Conservation (phyloP, 441 rosid species). For the Omphalea diandra region DNA sequence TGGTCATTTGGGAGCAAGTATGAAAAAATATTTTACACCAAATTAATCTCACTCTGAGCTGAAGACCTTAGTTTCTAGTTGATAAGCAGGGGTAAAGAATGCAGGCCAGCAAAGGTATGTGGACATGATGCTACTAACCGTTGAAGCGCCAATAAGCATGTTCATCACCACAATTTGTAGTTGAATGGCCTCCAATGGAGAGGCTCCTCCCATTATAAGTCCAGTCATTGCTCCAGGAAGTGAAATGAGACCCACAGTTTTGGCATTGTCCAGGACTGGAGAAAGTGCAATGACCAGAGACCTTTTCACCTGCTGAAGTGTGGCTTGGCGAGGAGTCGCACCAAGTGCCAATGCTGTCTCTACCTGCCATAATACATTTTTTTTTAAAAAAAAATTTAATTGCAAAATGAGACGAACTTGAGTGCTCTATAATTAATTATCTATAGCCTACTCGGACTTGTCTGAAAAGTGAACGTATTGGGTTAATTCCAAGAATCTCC, state of each 20-base stretch:
- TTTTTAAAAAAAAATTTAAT: too few species aligned
- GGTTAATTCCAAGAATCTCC: too few species aligned
- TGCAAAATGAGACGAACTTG: too few species aligned
- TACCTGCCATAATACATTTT: too few species aligned
- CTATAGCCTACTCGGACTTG: too few species aligned
- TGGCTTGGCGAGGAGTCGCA: conserved; percentile 84
- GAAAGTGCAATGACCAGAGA: conserved; percentile 74
- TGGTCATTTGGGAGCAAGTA: too few species aligned
- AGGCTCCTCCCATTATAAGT: conserved; percentile 93
- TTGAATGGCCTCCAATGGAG: conserved; percentile 86
- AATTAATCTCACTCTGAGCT: conserved; percentile 26
- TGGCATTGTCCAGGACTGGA: conserved; percentile 83
- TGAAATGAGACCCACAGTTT: conserved; percentile 83
- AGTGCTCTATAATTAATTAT: too few species aligned
- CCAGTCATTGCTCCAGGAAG: conserved; percentile 97
- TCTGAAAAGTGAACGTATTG: too few species aligned
- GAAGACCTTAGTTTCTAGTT: conserved; percentile 61
- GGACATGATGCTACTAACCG: conserved; percentile 73
- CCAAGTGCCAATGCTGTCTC: conserved; percentile 92
- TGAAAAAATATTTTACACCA: too few species aligned
- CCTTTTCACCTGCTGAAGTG: conserved; percentile 65
- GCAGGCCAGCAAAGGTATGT: conserved; percentile 82
- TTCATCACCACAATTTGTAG: conserved; percentile 91
- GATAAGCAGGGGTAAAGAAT: conserved; percentile 84
- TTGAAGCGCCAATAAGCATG: conserved; percentile 83